Percentiles rank a stretch among this genome's conserved stretches.
Evolutionary conservation across 2,329 filamentous ascomycete species (phyloP).

Genomic region (Graphilbum fragrans): DNA sequence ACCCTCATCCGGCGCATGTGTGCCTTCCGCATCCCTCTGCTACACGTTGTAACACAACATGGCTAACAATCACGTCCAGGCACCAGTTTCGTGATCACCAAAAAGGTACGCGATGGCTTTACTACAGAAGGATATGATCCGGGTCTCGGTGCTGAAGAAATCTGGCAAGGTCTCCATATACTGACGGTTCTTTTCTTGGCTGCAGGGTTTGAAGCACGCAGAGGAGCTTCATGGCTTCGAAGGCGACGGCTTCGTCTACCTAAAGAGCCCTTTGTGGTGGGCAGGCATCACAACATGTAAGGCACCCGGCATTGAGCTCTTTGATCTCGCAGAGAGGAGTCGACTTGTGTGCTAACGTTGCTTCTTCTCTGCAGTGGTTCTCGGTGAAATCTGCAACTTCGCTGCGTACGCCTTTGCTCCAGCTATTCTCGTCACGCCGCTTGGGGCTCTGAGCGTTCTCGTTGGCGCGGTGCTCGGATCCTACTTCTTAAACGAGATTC

Average conservation of each 20-base stretch:
- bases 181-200: background rate
- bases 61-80: no score
- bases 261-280: conserved; percentile 97
- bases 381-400: conserved; percentile 94
- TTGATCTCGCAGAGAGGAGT: background rate
- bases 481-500: conserved; percentile 82
- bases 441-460: conserved; percentile 86
- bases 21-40: no score
- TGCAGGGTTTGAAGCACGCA: conserved; percentile 57
- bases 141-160: no score
- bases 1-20: no score
- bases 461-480: conserved; percentile 91
- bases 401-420: conserved; percentile 96
- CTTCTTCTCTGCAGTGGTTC: conserved; percentile 49
- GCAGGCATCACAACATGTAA: conserved; percentile 79
- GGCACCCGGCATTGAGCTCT: conserved; percentile 16
- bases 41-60: no score
- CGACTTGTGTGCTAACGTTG: conserved; percentile 1
- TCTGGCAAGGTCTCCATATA: no score
- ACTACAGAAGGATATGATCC: no score
- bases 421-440: conserved; percentile 92
- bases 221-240: conserved; percentile 90
- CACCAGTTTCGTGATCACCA: conserved; percentile 97
- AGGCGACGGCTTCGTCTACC: conserved; percentile 88
- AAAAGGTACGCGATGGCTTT: conserved; percentile 89